These are phyloP conservation scores for Magnaporthiopsis poae DNA, from an alignment of 2,329 filamentous ascomycete genomes.

Conservation along the genomic window DNA sequence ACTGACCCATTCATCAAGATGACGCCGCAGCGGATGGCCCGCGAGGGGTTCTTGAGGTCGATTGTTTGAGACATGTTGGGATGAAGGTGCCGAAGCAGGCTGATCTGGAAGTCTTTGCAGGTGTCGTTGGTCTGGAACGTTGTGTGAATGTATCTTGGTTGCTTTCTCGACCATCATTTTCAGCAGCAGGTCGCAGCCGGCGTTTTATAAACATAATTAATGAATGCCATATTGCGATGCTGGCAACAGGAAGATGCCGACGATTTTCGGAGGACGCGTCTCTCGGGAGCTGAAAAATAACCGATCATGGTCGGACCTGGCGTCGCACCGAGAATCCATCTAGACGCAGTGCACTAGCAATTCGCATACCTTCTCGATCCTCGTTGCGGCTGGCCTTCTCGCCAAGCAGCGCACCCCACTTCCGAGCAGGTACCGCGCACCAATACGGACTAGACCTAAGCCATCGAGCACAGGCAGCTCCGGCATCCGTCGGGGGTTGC, in stretches of 20 bases:
- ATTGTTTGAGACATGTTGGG: slow-evolving; percentile 6
- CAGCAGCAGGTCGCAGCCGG: background rate
- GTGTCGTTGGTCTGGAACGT: background rate
- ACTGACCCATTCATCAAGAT: slow-evolving; percentile 20
- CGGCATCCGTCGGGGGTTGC: slow-evolving; percentile 2
- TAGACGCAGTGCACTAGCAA: background rate
- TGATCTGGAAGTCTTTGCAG: background rate
- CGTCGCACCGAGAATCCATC: background rate
- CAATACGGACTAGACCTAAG: background rate
- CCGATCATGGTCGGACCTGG: background rate
- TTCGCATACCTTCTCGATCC: too few species aligned
- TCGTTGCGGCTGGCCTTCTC: too few species aligned
- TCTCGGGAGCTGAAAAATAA: background rate
- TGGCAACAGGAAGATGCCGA: background rate
- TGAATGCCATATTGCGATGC: too few species aligned
- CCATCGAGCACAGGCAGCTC: background rate
- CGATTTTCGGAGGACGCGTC: background rate
- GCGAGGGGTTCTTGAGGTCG: slow-evolving; percentile 18
- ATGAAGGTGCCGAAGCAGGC: background rate
- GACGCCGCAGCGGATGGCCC: slow-evolving; percentile 21
- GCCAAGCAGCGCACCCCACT: background rate
- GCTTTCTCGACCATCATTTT: background rate
- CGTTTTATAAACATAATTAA: background rate
- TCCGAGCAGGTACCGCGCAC: background rate
- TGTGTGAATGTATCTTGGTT: background rate